Base-by-base conservation (phyloP, 495 filamentous ascomycete genomes). In the Margaritispora aquatica region DNA sequence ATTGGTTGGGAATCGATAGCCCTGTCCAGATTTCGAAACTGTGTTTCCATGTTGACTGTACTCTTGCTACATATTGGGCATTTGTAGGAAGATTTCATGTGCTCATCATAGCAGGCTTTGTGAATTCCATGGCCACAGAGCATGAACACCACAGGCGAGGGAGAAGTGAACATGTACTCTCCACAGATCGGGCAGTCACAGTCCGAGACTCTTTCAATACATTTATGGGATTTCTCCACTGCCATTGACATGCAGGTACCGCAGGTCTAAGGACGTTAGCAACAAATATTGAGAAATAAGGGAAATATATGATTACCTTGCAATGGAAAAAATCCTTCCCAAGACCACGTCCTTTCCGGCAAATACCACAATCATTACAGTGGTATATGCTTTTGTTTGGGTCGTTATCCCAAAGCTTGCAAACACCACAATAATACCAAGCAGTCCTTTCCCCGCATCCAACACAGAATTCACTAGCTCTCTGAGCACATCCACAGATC, bases 121-220 rank as follows among this genome's bases (percentile, higher is more conserved):
- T 99, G 94, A 63, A 99, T 94, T 70, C 91, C 94, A 71, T 99
- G 94, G 9, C 95, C 95, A 71, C 94, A 99, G 46, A 84, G 82
- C 87, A 99, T 92, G 68, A 96, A 95, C 34, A 96, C 90, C 9
- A 99, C 91, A 1, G 85, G 82, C 58, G 85, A 81, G 0, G 89
- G 85, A 20, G 94, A 97, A n/a, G 86, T 91, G 70, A 97, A 97
- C 84, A 99, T 89, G 69, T 96, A 96, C 52, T 96, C 91, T 23
- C 90, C 89, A 69, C 94, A 99, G 60, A 99, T 97, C n/a, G 94
- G 94, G 69, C 94, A 99, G 68, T 97, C 88, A 70, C 91, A 96
- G 69, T 99, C 92, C 4, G 88, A 96, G 13, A 91, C 90, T 23
- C 91, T 82, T 73, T 97, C 95, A 62, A 97, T 90, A 69, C 94